Percentiles rank a stretch among this genome's conserved stretches.
phyloP scores from a whole-genome alignment of 169 alveolate genomes.

The Plasmodium vivax region DNA sequence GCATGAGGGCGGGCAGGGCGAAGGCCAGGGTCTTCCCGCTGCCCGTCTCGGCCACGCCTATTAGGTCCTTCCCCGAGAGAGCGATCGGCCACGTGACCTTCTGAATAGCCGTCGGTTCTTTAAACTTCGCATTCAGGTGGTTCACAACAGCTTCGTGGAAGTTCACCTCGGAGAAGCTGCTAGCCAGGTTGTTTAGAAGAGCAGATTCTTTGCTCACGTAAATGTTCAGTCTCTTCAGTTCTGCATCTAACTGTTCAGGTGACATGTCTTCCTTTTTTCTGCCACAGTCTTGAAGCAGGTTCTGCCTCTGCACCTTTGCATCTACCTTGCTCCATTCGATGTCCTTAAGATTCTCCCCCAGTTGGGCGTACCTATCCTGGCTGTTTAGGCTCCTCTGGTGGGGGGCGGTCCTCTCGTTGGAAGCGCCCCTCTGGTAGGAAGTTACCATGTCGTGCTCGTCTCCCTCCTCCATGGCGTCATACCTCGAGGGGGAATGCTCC shows the following conservation, averaged over 20 bases:
- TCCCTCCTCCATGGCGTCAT: background rate
- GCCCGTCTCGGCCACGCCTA: conserved; percentile 97
- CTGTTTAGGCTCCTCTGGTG: background rate
- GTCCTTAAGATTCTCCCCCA: conserved; percentile 68
- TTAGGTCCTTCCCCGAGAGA: conserved; percentile 92
- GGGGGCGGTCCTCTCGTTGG: background rate
- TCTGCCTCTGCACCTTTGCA: conserved; percentile 81
- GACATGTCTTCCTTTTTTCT: conserved; percentile 77
- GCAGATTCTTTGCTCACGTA: conserved; percentile 78
- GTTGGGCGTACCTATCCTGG: conserved; percentile 30
- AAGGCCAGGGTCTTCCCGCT: conserved; percentile 96
- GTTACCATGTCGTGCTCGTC: background rate
- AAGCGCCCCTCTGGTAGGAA: too few relatives aligned
- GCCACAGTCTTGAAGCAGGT: conserved; percentile 69
- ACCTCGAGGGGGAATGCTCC: background rate
- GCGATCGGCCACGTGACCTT: conserved; percentile 87
- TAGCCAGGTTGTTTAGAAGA: conserved; percentile 80
- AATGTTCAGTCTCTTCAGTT: conserved; percentile 74
- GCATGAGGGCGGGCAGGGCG: conserved; percentile 93
- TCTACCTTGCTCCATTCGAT: conserved; percentile 80
- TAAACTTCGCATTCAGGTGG: conserved; percentile 79
- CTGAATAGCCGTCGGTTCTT: conserved; percentile 92
- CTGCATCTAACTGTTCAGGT: conserved; percentile 82
- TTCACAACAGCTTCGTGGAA: conserved; percentile 81
- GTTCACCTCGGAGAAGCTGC: conserved; percentile 81